A percentile compares a stretch with the other conserved stretches of the same genome.
Conservation (phyloP, 148 eudicot genomes). For the Persicaria maculosa region DNA sequence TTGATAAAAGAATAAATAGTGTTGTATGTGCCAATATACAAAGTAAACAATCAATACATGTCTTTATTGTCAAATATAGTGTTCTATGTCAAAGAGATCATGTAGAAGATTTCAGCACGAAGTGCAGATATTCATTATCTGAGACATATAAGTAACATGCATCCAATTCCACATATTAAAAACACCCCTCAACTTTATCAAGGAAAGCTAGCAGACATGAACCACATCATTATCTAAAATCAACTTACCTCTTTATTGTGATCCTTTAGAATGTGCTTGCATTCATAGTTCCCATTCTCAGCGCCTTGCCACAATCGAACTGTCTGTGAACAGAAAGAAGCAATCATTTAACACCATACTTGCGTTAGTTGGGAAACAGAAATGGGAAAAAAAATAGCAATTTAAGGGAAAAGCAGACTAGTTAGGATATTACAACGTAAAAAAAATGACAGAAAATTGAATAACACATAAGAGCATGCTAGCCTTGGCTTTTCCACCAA, state of each 20-base stretch:
- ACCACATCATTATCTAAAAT: neutral
- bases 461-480: neutral
- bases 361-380: neutral
- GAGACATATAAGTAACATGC: neutral
- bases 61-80: neutral
- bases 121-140: neutral
- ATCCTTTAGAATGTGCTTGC: slow-evolving; percentile 72
- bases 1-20: neutral
- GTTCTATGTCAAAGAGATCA: neutral
- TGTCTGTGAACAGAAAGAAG: slow-evolving; percentile 39
- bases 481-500: neutral
- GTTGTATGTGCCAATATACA: neutral
- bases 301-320: slow-evolving; percentile 83
- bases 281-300: slow-evolving; percentile 62
- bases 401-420: neutral
- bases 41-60: neutral
- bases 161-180: neutral
- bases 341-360: slow-evolving; percentile 8
- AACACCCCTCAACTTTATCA: neutral
- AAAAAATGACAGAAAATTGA: neutral
- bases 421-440: neutral
- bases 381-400: neutral
- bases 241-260: slow-evolving; percentile 78
- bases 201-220: neutral
- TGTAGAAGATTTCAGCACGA: neutral